Percentiles rank a stretch among this genome's conserved stretches.
Evolutionary conservation across 164 flowering plant species (phyloP).

Genomic region (Magnolia changhungtana): DNA sequence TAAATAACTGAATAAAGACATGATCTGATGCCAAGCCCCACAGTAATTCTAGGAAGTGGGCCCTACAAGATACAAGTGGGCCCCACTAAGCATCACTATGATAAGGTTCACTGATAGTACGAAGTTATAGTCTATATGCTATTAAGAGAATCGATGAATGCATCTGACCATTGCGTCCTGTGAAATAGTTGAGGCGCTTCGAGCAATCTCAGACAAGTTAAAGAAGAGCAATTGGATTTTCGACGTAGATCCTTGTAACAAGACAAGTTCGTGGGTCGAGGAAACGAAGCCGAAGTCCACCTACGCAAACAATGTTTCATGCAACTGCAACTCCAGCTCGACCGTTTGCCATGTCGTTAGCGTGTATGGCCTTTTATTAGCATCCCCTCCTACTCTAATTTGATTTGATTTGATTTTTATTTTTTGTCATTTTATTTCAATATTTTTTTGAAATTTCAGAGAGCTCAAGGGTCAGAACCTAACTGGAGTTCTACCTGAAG

Average conservation of each 20-base stretch:
- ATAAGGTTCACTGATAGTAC: not conserved
- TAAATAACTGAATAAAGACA: too few species aligned
- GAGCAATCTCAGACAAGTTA: not conserved
- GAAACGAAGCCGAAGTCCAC: too few species aligned
- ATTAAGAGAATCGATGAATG: not conserved
- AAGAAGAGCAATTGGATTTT: not conserved
- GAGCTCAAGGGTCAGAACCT: constrained; percentile 8
- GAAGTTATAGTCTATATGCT: not conserved
- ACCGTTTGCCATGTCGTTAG: not conserved
- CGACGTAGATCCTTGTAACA: not conserved
- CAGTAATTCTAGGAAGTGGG: too few species aligned
- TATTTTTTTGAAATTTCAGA: not conserved
- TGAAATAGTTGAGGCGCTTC: not conserved
- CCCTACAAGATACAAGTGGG: not conserved
- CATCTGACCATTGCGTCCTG: not conserved
- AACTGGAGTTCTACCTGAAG: constrained; percentile 3
- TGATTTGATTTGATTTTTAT: not conserved
- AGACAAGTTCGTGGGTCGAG: not conserved
- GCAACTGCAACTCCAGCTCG: not conserved
- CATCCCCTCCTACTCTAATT: not conserved
- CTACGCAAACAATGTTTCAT: not conserved
- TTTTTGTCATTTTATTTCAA: not conserved
- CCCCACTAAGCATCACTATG: not conserved
- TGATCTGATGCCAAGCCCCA: too few species aligned
- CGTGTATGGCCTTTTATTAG: not conserved